phyloP scores from a whole-genome alignment of 805 yeast species.

The Debaryomyces hansenii region DNA sequence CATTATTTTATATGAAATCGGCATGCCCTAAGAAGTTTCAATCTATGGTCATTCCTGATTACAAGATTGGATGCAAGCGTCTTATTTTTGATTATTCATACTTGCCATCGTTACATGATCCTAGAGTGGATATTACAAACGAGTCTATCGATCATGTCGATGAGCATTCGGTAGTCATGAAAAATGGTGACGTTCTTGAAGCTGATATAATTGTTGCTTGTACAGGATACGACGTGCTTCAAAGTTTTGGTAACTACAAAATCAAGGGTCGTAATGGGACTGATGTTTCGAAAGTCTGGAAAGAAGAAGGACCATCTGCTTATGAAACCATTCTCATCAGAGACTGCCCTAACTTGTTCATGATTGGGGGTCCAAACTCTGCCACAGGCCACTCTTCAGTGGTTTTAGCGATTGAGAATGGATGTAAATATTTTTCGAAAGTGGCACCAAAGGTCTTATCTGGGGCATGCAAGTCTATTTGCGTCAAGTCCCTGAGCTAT shows the following conservation, averaged over 20 bases:
- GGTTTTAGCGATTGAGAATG: conserved; percentile 38
- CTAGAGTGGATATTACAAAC: conserved; percentile 24
- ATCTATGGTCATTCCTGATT: conserved; percentile 33
- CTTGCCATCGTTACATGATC: conserved; percentile 32
- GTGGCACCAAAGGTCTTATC: conserved; percentile 25
- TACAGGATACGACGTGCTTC: conserved; percentile 36
- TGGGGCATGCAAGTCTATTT: conserved; percentile 27
- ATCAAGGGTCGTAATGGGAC: conserved; percentile 27
- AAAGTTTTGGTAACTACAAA: conserved; percentile 15
- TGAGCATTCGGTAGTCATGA: conserved; percentile 28
- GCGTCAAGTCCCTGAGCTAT: conserved; percentile 31
- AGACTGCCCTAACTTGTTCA: conserved; percentile 34
- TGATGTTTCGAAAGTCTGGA: conserved; percentile 25
- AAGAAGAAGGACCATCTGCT: conserved; percentile 30
- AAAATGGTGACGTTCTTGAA: conserved; percentile 24
- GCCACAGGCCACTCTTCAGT: conserved; percentile 46
- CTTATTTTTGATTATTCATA: conserved; percentile 38
- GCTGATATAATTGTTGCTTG: conserved; percentile 44
- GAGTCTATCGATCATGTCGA: conserved; percentile 24
- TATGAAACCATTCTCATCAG: conserved; percentile 34
- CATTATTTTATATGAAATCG: conserved; percentile 24
- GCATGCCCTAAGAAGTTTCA: conserved; percentile 34
- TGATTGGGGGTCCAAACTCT: conserved; percentile 41
- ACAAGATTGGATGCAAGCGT: conserved; percentile 43
- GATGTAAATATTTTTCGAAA: conserved; percentile 20